Evolutionary conservation across 768 basidiomycete genomes (phyloP).

Genomic region (Mycena galopus): DNA sequence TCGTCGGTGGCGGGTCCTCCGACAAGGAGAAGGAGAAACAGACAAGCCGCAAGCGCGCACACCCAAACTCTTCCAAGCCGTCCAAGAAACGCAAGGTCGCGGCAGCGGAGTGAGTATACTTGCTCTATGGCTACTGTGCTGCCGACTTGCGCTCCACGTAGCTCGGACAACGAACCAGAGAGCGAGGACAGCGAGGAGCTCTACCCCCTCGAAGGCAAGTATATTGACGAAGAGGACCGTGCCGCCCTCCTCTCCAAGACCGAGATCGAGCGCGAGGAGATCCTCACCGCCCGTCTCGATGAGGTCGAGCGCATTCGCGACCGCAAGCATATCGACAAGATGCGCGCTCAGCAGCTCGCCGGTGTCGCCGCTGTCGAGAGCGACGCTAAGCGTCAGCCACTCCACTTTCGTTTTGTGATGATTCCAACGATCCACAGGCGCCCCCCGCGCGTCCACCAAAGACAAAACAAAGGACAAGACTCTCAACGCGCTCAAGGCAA

Average conservation of each 20-base stretch:
- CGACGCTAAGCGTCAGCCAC: conserved; percentile 83
- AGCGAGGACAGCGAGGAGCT: conserved; percentile 73
- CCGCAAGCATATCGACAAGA: conserved; percentile 76
- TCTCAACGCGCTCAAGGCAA: conserved; percentile 88
- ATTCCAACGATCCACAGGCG: background rate
- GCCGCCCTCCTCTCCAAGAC: conserved; percentile 78
- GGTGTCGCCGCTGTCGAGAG: conserved; percentile 58
- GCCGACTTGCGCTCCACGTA: too few relatives aligned
- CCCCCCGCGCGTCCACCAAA: conserved; percentile 64
- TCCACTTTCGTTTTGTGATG: conserved; percentile 57
- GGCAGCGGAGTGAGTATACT: conserved; percentile 68
- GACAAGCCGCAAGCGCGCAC: conserved; percentile 59
- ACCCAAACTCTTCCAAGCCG: too few relatives aligned
- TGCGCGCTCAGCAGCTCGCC: conserved; percentile 76
- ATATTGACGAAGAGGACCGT: conserved; percentile 86
- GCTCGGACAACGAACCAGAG: conserved; percentile 64
- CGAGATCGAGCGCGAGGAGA: conserved; percentile 91
- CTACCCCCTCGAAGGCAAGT: conserved; percentile 94
- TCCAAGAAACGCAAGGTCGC: conserved; percentile 72
- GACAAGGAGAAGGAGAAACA: conserved; percentile 62
- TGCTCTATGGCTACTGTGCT: too few relatives aligned
- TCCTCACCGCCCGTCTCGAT: conserved; percentile 84
- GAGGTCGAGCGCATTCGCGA: conserved; percentile 84
- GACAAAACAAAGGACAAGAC: conserved; percentile 86
- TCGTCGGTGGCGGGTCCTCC: conserved; percentile 72